Conservation (phyloP, 1,284 basidiomycete genomes). For the Heliocybe sulcata region DNA sequence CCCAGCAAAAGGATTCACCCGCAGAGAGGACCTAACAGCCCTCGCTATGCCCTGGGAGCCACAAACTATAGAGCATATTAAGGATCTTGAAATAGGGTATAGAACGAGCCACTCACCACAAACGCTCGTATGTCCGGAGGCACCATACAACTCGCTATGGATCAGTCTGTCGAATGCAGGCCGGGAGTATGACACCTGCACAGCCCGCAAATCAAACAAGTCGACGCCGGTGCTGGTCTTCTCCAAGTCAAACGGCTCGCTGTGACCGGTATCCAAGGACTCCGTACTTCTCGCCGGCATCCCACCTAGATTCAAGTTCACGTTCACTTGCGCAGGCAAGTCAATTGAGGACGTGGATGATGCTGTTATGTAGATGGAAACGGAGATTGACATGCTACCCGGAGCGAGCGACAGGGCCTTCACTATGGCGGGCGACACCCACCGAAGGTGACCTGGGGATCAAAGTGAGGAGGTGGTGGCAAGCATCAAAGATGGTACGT, state of each 20-base stretch:
- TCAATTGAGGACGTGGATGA: not conserved
- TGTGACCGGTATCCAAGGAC: not conserved
- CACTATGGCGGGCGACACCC: not conserved
- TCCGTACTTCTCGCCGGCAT: not conserved
- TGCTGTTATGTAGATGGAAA: not conserved
- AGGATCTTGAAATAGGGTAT: too few relatives aligned
- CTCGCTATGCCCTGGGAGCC: not conserved
- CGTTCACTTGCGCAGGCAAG: not conserved
- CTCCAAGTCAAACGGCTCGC: not conserved
- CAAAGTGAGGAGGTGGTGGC: not conserved
- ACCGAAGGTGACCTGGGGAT: not conserved
- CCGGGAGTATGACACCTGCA: not conserved
- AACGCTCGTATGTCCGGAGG: not conserved
- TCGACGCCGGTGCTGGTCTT: not conserved
- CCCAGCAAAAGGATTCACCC: not conserved
- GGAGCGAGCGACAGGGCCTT: not conserved
- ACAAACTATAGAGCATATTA: not conserved
- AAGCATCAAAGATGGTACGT: not conserved
- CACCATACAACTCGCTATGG: not conserved
- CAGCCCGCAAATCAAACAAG: not conserved
- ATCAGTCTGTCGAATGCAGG: not conserved
- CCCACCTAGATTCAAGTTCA: not conserved
- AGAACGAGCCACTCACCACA: not conserved
- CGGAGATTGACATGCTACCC: not conserved
- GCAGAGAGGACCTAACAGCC: not conserved